A percentile compares a stretch with the other conserved stretches of the same genome.
Conservation (phyloP, 805 yeast genomes). For the Lipomyces chichibuensis region DNA sequence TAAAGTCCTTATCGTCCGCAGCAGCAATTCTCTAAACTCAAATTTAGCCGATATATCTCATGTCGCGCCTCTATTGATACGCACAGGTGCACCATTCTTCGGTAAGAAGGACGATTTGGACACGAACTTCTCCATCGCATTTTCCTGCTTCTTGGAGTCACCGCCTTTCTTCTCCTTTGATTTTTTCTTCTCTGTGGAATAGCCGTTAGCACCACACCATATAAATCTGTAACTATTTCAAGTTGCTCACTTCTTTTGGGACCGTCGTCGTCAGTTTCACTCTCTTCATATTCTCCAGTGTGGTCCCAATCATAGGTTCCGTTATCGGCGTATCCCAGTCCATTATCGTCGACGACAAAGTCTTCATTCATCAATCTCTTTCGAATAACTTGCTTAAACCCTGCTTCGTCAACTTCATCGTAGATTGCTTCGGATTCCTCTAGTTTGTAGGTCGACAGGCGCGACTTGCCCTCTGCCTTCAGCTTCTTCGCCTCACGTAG, state of each 20-base stretch:
- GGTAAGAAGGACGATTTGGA: constrained; percentile 11
- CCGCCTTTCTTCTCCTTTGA: constrained; percentile 8
- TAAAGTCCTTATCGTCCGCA: constrained; percentile 53
- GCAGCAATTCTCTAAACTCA: constrained; percentile 10
- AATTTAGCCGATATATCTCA: neutral
- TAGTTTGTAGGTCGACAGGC: constrained; percentile 51
- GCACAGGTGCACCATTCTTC: constrained; percentile 16
- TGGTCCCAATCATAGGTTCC: constrained; percentile 90
- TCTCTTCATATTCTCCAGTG: constrained; percentile 49
- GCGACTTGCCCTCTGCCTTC: constrained; percentile 59
- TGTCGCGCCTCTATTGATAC: neutral
- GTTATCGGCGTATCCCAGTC: constrained; percentile 90
- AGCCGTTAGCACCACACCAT: neutral
- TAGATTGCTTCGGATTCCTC: constrained; percentile 63
- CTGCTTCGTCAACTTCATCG: constrained; percentile 84
- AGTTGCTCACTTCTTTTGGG: constrained; percentile 14
- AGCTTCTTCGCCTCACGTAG: constrained; percentile 67
- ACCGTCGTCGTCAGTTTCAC: constrained; percentile 34
- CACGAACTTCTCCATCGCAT: constrained; percentile 27
- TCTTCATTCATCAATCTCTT: constrained; percentile 84
- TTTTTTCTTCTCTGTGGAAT: constrained; percentile 16
- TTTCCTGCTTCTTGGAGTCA: constrained; percentile 17
- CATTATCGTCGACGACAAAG: constrained; percentile 91
- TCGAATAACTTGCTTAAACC: constrained; percentile 74
- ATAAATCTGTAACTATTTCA: neutral